A percentile compares a stretch with the other conserved stretches of the same genome.
phyloP scores from a whole-genome alignment of 2,329 filamentous ascomycete species.

The Hypoxylon sp. region DNA sequence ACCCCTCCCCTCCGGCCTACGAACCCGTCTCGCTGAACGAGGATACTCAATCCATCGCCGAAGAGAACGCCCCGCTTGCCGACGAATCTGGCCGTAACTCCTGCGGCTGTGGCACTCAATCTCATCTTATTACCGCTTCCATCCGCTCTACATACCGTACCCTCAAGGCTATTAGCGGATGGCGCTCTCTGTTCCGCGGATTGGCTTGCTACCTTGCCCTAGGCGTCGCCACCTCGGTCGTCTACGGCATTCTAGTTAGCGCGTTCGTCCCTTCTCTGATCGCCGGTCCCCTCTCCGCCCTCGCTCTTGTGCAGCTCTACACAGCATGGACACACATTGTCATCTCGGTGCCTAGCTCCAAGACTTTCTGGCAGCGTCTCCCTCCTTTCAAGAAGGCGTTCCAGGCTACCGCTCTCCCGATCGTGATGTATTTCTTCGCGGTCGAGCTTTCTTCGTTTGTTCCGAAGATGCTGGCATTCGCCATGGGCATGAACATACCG shows the following conservation, averaged over 20 bases:
- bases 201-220: slow-evolving; percentile 66
- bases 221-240: slow-evolving; percentile 52
- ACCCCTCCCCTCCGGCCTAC: slow-evolving; percentile 70
- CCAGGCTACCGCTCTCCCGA: slow-evolving; percentile 77
- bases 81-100: slow-evolving; percentile 55
- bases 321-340: slow-evolving; percentile 89
- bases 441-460: slow-evolving; percentile 65
- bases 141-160: slow-evolving; percentile 67
- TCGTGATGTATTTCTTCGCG: slow-evolving; percentile 73
- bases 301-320: slow-evolving; percentile 77
- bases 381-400: slow-evolving; percentile 75
- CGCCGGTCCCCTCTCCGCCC: slow-evolving; percentile 69
- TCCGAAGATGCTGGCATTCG: slow-evolving; percentile 63
- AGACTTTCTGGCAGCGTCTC: slow-evolving; percentile 78
- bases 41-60: slow-evolving; percentile 54
- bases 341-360: slow-evolving; percentile 77
- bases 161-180: slow-evolving; percentile 75
- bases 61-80: slow-evolving; percentile 56
- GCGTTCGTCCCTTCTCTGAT: slow-evolving; percentile 62
- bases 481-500: slow-evolving; percentile 64
- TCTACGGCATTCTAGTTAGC: slow-evolving; percentile 62
- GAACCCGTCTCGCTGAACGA: slow-evolving; percentile 65
- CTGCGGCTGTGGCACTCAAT: slow-evolving; percentile 45
- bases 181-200: slow-evolving; percentile 78
- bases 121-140: slow-evolving; percentile 64